These are phyloP conservation scores for Aspergillus udagawae DNA, from an alignment of 2,329 filamentous ascomycete genomes.

Conservation along the genomic window DNA sequence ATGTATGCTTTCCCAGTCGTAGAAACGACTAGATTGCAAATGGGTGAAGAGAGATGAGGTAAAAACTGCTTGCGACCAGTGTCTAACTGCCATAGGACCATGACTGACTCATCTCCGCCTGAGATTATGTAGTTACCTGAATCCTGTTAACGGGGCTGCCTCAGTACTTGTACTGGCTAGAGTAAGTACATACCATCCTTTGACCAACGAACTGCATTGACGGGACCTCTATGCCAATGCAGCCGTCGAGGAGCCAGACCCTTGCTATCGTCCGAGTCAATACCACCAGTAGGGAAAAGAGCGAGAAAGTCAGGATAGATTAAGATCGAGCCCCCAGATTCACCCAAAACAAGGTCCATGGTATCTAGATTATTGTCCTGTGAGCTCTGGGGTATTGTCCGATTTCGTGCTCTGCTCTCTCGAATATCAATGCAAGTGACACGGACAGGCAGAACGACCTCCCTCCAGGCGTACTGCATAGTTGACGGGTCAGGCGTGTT, in stretches of 20 bases:
- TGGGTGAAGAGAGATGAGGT: constrained; percentile 81
- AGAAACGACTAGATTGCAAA: constrained; percentile 82
- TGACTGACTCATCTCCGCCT: constrained; percentile 81
- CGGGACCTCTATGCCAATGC: constrained; percentile 87
- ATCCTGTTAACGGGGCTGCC: constrained; percentile 25
- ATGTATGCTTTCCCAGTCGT: constrained; percentile 75
- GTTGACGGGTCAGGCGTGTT: constrained; percentile 29
- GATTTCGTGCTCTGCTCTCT: constrained; percentile 29
- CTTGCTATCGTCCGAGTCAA: constrained; percentile 41
- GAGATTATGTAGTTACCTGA: constrained; percentile 89
- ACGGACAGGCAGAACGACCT: constrained; percentile 54
- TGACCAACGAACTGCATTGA: constrained; percentile 87
- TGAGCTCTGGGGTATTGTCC: constrained; percentile 1
- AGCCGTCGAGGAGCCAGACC: constrained; percentile 58
- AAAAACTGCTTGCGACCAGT: constrained; percentile 78
- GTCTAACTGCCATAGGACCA: constrained; percentile 91
- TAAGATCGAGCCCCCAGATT: constrained; percentile 70
- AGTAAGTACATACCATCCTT: constrained; percentile 62
- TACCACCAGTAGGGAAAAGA: constrained; percentile 48
- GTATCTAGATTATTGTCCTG: constrained; percentile 32
- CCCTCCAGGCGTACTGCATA: constrained; percentile 50
- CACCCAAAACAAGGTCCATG: constrained; percentile 75
- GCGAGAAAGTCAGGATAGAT: constrained; percentile 72
- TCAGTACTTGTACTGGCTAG: neutral
- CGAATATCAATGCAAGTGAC: constrained; percentile 66